Base-by-base conservation (phyloP, 805 yeast genomes). In the Saturnispora ahearnii region DNA sequence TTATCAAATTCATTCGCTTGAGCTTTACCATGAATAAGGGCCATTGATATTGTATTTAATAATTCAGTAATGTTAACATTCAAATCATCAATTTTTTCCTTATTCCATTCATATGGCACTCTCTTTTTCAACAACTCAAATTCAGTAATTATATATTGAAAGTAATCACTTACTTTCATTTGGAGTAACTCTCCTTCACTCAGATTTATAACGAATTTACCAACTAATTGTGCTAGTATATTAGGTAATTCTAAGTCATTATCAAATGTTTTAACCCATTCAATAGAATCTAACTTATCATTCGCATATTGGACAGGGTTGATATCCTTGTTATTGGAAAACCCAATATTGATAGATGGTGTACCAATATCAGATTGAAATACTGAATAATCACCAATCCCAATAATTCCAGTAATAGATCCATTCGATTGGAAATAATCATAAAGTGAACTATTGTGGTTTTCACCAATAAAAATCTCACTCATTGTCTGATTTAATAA, bases 331-430 rank as follows among this genome's bases (percentile, higher is more conserved):
- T 67, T 61, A 40, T 60, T 61, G 4, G 45, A 47, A 56, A 74
- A 76, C 8, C 78, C 76, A 48, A 79, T 61, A 46, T 73, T 73
- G 10, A 79, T 71, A 0, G 84, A 73, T 2, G 90, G 86, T 37
- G 84, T 75, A 5, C 88, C 90, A 55, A 82, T 61, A 59, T 78
- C 81, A 57, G 77, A 76, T 62, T 82, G 86, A 56, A 82, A 81
- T 9, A 78, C 79, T 2, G 78, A 71, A 57, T 70, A 76, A 58
- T 79, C 84, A 1, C 82, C 70, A 47, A 61, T 51, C 6, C 77
- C 76, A 9, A 78, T 72, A 2, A 79, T 77, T 21, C 67, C 59
- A 3, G 58, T 62, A 44, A 79, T 67, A 0, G 67, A 58, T 8
- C 70, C 69, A 37, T 69, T 61, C 13, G 59, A 58, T 8, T 62